A percentile compares a stretch with the other conserved stretches of the same genome.
These are phyloP conservation scores for Fragaria vesca DNA, from an alignment of 306 rosid species.

Conservation along the genomic window DNA sequence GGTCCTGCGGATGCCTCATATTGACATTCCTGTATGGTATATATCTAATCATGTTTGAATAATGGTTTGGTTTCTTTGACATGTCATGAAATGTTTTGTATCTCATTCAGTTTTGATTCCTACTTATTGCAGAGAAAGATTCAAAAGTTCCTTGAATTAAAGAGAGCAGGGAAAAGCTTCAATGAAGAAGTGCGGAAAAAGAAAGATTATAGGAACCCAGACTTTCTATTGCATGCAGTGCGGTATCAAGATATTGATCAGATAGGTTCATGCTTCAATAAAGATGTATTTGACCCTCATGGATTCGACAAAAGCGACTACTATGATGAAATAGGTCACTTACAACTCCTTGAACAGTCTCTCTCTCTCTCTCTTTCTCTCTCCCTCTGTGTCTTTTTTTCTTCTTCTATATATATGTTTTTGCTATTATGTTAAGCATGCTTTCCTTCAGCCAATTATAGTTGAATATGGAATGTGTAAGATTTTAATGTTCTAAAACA, in stretches of 20 bases:
- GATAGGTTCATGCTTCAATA: constrained; percentile 93
- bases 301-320: constrained; percentile 86
- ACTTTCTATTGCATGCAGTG: constrained; percentile 91
- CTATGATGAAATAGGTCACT: constrained; percentile 79
- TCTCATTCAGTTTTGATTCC: constrained; percentile 1
- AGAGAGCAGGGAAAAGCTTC: constrained; percentile 70
- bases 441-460: background rate
- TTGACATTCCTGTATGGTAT: too few species aligned
- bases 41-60: background rate
- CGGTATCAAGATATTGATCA: constrained; percentile 94
- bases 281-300: constrained; percentile 95
- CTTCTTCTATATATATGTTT: background rate
- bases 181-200: constrained; percentile 91
- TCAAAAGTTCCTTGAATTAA: constrained; percentile 43
- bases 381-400: too few species aligned
- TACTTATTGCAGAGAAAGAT: constrained; percentile 68
- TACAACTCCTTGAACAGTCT: constrained; percentile 20
- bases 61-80: background rate
- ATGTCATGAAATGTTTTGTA: background rate
- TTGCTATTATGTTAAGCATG: background rate
- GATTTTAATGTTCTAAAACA: background rate
- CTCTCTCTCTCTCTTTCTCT: background rate
- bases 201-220: constrained; percentile 94
- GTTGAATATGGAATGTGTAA: background rate
- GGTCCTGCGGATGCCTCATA: too few species aligned